Conservation (phyloP, 176 grass and related monocot species). For the Echinochloa phyllopogon region DNA sequence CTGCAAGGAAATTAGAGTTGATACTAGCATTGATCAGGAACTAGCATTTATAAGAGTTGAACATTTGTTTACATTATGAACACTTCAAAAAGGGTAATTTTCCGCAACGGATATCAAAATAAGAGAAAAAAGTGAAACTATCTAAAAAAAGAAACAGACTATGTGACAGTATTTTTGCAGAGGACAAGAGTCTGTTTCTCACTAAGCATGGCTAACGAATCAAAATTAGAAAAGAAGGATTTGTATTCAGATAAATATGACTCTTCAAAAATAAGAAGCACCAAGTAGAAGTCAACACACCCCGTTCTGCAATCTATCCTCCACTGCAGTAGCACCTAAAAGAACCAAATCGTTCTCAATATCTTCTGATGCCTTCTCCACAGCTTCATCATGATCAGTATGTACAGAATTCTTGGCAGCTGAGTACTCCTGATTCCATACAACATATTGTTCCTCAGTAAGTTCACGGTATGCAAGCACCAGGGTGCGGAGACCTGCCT, state of each 20-base stretch:
- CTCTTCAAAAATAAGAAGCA: conserved; percentile 8
- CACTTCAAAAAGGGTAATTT: neutral
- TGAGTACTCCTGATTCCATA: conserved; percentile 65
- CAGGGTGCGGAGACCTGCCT: conserved; percentile 84
- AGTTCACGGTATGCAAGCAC: conserved; percentile 88
- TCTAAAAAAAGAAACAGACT: neutral
- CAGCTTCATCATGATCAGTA: conserved; percentile 72
- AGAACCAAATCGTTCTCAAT: conserved; percentile 88
- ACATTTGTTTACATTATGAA: conserved; percentile 4
- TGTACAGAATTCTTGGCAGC: conserved; percentile 78
- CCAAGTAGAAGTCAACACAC: conserved; percentile 45
- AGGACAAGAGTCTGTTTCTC: neutral
- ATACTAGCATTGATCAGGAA: conserved; percentile 20
- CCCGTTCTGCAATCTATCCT: conserved; percentile 93
- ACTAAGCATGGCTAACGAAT: neutral
- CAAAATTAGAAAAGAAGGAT: neutral
- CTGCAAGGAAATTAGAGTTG: conserved; percentile 51
- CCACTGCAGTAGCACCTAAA: conserved; percentile 92
- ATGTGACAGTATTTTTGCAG: neutral
- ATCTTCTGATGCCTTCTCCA: conserved; percentile 70
- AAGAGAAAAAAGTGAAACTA: conserved; percentile 10
- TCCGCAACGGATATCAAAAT: neutral
- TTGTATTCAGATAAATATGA: conserved; percentile 42
- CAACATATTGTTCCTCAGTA: conserved; percentile 68
- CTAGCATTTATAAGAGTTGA: neutral